Evolutionary conservation across 2,329 filamentous ascomycete genomes (phyloP), one percentile per base, ranked within the genome.

Genomic region (Neoscytalidium dimidiatum): DNA sequence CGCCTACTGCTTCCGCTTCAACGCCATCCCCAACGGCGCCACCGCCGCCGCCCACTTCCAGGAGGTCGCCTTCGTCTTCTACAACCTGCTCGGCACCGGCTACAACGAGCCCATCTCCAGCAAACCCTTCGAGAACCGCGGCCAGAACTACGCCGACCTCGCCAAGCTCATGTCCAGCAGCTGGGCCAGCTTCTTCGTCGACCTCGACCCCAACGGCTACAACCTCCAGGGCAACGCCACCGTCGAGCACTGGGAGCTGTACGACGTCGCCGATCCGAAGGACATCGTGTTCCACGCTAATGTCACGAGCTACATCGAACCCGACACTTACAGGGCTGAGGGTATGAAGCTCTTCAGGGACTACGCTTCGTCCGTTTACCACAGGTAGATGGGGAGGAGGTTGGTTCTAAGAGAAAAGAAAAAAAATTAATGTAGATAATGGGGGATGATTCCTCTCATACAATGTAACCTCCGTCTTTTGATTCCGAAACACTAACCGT

Each of bases 1-100:
- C 6, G 84, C 84, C 9, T 89, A 87, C 77, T 85, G 83, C 70
- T 90, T 88, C 76, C 82, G 85, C 52, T 90, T 89, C 79, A 86
- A 89, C 70, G 85, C 85, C 8, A 74, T 82, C 17, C 75, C 82
- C 0, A 78, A 80, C 3, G 82, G 84, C 9, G 68, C 81, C 1
- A 71, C 75, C 0, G 83, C 83, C 0, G 82, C 81, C 0, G 81
- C 81, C 0, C 86, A 88, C 71, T 88, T 88, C 71, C 79, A 82
- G 67, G 81, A 84, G 70, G 78, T 83, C 0, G 72, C 78, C 0
- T 83, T 81, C 60, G 81, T 83, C 4, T 83, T 83, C 70, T 71
- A 80, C 69, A 83, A 83, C 69, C 71, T 76, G 4, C 23, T 74
- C 1, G 80, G 81, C 19, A 68, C 78, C 1, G 81, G 81, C 0